Conservation (phyloP, 805 yeast genomes). For the Millerozyma miso region DNA sequence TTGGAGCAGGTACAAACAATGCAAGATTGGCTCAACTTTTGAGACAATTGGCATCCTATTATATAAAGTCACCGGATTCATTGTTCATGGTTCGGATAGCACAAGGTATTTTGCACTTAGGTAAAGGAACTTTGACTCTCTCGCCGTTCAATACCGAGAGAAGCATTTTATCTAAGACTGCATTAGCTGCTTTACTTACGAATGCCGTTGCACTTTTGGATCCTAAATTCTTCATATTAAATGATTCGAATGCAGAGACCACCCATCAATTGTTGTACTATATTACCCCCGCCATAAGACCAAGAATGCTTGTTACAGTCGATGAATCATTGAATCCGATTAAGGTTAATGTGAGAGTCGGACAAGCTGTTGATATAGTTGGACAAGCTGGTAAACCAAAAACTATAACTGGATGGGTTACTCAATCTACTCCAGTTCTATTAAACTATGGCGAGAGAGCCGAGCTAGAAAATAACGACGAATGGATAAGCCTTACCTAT, state of each 20-base stretch:
- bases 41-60: constrained; percentile 92
- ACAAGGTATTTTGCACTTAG: constrained; percentile 91
- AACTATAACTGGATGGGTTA: constrained; percentile 99
- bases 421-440: constrained; percentile 95
- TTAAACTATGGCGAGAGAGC: constrained; percentile 94
- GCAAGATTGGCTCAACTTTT: constrained; percentile 95
- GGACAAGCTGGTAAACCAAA: constrained; percentile 99
- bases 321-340: constrained; percentile 88
- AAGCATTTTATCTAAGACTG: constrained; percentile 78
- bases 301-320: constrained; percentile 88
- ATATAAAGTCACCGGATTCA: constrained; percentile 84
- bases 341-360: constrained; percentile 95
- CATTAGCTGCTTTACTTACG: constrained; percentile 85
- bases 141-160: constrained; percentile 89
- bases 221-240: constrained; percentile 77
- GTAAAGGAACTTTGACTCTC: constrained; percentile 90
- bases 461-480: constrained; percentile 85
- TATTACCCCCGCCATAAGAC: constrained; percentile 83
- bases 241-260: constrained; percentile 45
- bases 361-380: constrained; percentile 97
- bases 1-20: constrained; percentile 98
- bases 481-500: constrained; percentile 76
- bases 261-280: constrained; percentile 79
- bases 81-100: constrained; percentile 90
- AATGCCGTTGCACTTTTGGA: constrained; percentile 79